Evolutionary conservation across 495 filamentous ascomycete species (phyloP), one percentile per base, ranked within the genome.

Genomic region (Podospora bellae-mahoneyi): DNA sequence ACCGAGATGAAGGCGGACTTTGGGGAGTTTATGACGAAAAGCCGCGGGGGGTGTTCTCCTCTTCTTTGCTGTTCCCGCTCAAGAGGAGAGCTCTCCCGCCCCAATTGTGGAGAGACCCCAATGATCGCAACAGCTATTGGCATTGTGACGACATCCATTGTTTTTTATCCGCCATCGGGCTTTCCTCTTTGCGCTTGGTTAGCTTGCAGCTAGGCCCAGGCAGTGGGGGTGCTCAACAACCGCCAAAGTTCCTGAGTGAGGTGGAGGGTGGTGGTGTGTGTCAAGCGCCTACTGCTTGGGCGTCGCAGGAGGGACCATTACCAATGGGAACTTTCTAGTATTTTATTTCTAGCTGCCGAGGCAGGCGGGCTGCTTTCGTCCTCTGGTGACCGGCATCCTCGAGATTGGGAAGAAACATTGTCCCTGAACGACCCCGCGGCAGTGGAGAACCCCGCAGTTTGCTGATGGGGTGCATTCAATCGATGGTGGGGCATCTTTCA

Each of bases 71-170:
- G 9, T 58, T 58, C 23, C 56, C 23, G 5, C 56, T 2, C 13
- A 18, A 27, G n/a, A 20, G 23, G 56, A 27, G 9, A 48, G 39
- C 60, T n/a, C 28, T 55, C 28, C 59, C 62, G 69, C 66, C 59
- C 48, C 4, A 54, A 53, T n/a, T 68, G 67, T 68, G 68, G 56
- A 65, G 62, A 53, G 19, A 55, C 15, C 16, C 19, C 55, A 62
- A 44, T 23, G 44, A 68, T 69, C 65, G 66, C 71, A 73, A 73
- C 69, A 66, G 67, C 62, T 34, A 60, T 69, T 61, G 56, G 19
- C 20, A 39, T 56, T 64, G 71, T 75, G 71, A 74, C 73, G 73
- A 74, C 73, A 75, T 75, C 1, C 53, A 64, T 64, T 60, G 26
- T 57, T 64, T 30, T 57, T 64, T 30, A 53, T 53, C 62, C 62